Evolutionary conservation across 495 filamentous ascomycete species (phyloP).

Genomic region (Tuber brumale): DNA sequence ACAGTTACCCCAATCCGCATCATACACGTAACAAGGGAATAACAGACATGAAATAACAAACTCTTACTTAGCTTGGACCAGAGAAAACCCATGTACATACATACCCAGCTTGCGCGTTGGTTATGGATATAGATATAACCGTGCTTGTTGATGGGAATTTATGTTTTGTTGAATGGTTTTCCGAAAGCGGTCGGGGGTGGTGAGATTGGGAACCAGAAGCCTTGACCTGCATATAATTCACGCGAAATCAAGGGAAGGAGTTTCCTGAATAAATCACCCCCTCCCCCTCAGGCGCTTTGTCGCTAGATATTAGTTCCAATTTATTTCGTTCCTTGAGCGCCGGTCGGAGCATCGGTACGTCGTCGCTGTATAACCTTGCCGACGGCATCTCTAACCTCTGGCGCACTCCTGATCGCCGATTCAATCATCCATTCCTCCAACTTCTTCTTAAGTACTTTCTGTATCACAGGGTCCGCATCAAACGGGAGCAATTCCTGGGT

Average conservation of each 20-base stretch:
- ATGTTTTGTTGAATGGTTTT: background rate
- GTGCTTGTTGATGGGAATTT: background rate
- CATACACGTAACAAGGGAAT: conserved; percentile 16
- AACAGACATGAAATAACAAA: background rate
- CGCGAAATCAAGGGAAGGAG: background rate
- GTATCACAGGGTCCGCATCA: conserved; percentile 57
- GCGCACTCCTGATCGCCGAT: conserved; percentile 63
- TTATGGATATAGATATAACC: background rate
- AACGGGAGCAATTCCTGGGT: conserved; percentile 79
- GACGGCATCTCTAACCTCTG: conserved; percentile 68
- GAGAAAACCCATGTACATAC: background rate
- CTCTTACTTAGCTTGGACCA: background rate
- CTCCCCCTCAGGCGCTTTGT: background rate
- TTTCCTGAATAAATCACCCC: background rate
- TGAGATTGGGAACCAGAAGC: background rate
- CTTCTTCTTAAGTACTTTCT: conserved; percentile 55
- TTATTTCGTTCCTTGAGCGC: conserved; percentile 51
- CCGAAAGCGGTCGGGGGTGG: background rate
- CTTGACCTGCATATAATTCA: background rate
- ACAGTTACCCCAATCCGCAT: conserved; percentile 42
- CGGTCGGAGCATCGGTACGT: conserved; percentile 52
- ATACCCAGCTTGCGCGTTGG: background rate
- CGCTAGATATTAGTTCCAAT: background rate
- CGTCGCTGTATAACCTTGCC: conserved; percentile 56
- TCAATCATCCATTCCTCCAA: conserved; percentile 73